Base-by-base conservation (phyloP, 306 rosid genomes). In the Lotus japonicus region DNA sequence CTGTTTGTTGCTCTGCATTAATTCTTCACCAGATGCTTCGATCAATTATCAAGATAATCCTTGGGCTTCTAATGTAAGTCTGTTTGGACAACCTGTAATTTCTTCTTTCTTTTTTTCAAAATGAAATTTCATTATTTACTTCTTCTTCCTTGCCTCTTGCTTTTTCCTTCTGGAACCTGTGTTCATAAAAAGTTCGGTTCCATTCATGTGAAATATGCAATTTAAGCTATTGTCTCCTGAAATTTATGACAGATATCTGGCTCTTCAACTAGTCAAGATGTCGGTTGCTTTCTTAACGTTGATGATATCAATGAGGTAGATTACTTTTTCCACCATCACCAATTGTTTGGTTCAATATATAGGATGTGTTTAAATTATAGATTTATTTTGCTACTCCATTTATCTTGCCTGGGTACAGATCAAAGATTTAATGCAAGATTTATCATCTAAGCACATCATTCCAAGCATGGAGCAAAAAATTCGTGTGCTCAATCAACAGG, bases 381-480 rank as follows among this genome's bases (percentile, higher is more conserved):
- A 73, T 66, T 76, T 72, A 80, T 67, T 76, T 44, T 77, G 79
- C 65, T 73, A 73, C 66, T 73, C 61, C 46, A 55, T 81, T 85
- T 80, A 76, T 59, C 46, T 72, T 75, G 48, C 77, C 69, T 51
- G 73, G 66, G 74, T 38, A 76, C 95, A 95, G 99, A 82, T 95
- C 45, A 90, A 82, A 77, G 84, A 87, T 81, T 58, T 95, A 51
- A 84, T 95, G 95, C 99, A 95, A 79, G 87, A 95, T 57, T 81
- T 95, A 38, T 81, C 96, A 15, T 85, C 99, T 48, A 88, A 87
- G 74, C 88, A 85, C 85, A 81, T 95, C 77, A 90, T 95, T 81
- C 99, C 97, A 35, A 80, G 74, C 77, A 95, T 95, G 97, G 99
- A 95, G 85, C 95, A 88, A 83, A 90, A 87, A 64, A 87, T 95